These are phyloP conservation scores for Filosporella fistucella DNA, from an alignment of 495 filamentous ascomycete genomes.

Conservation along the genomic window DNA sequence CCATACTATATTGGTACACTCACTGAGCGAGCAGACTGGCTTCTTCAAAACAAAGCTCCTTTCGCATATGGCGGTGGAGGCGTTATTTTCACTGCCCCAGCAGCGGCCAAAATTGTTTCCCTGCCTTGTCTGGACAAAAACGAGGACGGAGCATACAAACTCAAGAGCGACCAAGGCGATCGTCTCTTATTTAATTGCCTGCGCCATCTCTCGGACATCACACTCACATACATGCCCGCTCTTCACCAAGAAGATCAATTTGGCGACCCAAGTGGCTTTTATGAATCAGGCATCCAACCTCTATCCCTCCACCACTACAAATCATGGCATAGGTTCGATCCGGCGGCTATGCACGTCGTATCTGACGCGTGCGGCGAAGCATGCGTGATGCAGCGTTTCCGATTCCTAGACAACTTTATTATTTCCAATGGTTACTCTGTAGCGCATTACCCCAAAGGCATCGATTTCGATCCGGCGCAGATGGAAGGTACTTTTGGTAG, in stretches of 20 bases:
- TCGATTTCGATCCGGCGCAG: slow-evolving; percentile 23
- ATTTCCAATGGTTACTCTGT: slow-evolving; percentile 54
- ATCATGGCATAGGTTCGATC: slow-evolving; percentile 45
- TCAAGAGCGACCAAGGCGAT: slow-evolving; percentile 22
- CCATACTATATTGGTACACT: slow-evolving; percentile 51
- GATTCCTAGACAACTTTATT: slow-evolving; percentile 51
- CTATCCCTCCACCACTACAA: slow-evolving; percentile 59
- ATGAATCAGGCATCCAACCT: slow-evolving; percentile 46
- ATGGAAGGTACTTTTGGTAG: slow-evolving; percentile 22
- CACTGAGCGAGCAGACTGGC: slow-evolving; percentile 39
- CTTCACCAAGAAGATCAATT: slow-evolving; percentile 50
- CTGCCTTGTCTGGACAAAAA: slow-evolving; percentile 28
- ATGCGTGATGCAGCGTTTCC: slow-evolving; percentile 53
- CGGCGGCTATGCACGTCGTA: slow-evolving; percentile 37
- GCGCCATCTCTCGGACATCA: slow-evolving; percentile 41
- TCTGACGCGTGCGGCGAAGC: slow-evolving; percentile 49
- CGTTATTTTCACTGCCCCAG: slow-evolving; percentile 51
- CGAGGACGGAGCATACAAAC: slow-evolving; percentile 17
- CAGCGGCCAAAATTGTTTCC: slow-evolving; percentile 33
- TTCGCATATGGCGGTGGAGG: slow-evolving; percentile 53
- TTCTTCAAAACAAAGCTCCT: slow-evolving; percentile 38
- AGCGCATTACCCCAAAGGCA: slow-evolving; percentile 38
- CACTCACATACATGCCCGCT: slow-evolving; percentile 44
- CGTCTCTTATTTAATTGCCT: slow-evolving; percentile 47
- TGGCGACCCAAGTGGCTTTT: slow-evolving; percentile 49